These are phyloP conservation scores for Cairneyella variabilis DNA, from an alignment of 495 filamentous ascomycete species.

Conservation along the genomic window DNA sequence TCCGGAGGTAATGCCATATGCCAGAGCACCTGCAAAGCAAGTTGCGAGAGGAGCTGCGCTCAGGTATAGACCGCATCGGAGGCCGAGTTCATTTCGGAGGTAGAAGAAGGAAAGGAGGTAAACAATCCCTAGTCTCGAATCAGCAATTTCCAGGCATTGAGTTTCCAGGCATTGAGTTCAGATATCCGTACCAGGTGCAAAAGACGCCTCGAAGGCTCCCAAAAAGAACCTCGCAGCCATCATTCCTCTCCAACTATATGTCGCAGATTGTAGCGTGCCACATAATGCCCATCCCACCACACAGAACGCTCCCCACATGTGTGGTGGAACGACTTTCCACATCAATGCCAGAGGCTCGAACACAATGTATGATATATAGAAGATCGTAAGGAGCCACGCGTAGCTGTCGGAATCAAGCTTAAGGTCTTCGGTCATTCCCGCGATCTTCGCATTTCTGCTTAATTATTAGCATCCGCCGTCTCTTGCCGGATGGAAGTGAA, in stretches of 20 bases:
- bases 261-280: conserved; percentile 55
- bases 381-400: conserved; percentile 70
- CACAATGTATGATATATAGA: conserved; percentile 64
- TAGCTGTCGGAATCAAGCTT: conserved; percentile 30
- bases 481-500: background rate
- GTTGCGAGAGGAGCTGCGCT: conserved; percentile 76
- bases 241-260: conserved; percentile 52
- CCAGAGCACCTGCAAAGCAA: conserved; percentile 77
- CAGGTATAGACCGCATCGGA: conserved; percentile 72
- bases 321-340: conserved; percentile 60
- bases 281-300: conserved; percentile 42
- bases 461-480: background rate
- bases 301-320: conserved; percentile 31
- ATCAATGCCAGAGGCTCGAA: conserved; percentile 68
- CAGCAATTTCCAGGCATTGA: no score
- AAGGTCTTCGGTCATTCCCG: conserved; percentile 38
- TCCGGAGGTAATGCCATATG: conserved; percentile 76
- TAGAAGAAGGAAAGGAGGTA: conserved; percentile 84
- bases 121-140: no score
- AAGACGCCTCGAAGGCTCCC: background rate
- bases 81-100: conserved; percentile 67
- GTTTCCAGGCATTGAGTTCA: no score
- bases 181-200: conserved; percentile 46
- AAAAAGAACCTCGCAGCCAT: conserved; percentile 7
- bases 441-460: conserved; percentile 38